These are phyloP conservation scores for Aspergillus homomorphus DNA, from an alignment of 495 filamentous ascomycete species.

Conservation along the genomic window DNA sequence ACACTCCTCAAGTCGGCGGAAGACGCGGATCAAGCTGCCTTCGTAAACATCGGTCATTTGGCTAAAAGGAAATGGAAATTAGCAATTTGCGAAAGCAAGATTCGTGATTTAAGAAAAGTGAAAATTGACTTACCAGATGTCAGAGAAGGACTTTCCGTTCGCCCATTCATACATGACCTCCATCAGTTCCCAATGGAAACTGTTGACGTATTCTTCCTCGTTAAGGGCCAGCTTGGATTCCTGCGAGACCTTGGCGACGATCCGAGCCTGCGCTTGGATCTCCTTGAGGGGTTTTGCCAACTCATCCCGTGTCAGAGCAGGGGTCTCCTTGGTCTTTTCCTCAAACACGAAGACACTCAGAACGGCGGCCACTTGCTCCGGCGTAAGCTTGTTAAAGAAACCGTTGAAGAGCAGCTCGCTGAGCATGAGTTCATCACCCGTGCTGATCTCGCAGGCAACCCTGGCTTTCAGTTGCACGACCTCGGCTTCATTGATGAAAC, in stretches of 20 bases:
- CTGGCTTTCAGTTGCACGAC: conserved; percentile 94
- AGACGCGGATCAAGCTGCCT: conserved; percentile 90
- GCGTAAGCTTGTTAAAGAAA: conserved; percentile 93
- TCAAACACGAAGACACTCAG: conserved; percentile 95
- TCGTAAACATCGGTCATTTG: conserved; percentile 99
- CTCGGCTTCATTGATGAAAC: conserved; percentile 91
- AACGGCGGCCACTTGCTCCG: conserved; percentile 79
- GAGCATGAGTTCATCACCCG: conserved; percentile 85
- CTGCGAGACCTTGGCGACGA: conserved; percentile 85
- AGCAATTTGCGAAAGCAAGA: conserved; percentile 5
- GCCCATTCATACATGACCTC: conserved; percentile 93
- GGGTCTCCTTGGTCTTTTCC: conserved; percentile 78
- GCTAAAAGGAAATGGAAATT: conserved; percentile 45
- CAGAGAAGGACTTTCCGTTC: conserved; percentile 86
- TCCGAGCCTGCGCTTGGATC: conserved; percentile 78
- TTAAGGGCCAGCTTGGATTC: conserved; percentile 89
- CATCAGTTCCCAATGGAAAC: conserved; percentile 92
- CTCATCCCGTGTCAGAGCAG: conserved; percentile 65
- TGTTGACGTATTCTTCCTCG: conserved; percentile 86
- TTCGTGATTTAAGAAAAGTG: background rate
- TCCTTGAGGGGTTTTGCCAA: conserved; percentile 79
- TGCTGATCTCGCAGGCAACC: conserved; percentile 96
- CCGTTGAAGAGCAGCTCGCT: conserved; percentile 92
- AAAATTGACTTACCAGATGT: conserved; percentile 75
- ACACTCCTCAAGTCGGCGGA: conserved; percentile 91